phyloP scores from a whole-genome alignment of 148 eudicot genomes.

The Cornus florida region DNA sequence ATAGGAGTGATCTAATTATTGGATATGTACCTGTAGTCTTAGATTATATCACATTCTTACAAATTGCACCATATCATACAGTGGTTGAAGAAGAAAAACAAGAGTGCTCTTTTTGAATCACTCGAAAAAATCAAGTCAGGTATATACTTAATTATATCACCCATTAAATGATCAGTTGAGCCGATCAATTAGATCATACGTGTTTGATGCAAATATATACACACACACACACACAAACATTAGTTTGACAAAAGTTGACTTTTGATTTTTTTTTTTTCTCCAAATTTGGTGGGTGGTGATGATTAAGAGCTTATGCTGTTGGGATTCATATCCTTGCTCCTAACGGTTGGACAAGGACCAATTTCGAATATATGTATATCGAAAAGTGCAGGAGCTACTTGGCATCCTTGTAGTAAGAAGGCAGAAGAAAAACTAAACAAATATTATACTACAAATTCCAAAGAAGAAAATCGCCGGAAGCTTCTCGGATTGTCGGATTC shows the following conservation, averaged over 20 bases:
- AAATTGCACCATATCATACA: constrained; percentile 14
- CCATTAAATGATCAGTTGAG: neutral
- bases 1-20: neutral
- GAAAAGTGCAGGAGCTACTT: constrained; percentile 22
- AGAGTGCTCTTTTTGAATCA: constrained; percentile 43
- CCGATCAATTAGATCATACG: neutral
- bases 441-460: too few species aligned
- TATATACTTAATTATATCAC: neutral
- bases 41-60: neutral
- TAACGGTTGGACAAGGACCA: constrained; percentile 39
- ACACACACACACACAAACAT: neutral
- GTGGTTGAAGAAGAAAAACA: constrained; percentile 51
- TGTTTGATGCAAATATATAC: neutral
- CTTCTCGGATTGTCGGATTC: constrained; percentile 14
- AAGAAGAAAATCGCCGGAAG: constrained; percentile 26
- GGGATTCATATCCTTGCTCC: constrained; percentile 57
- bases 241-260: neutral
- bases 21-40: neutral
- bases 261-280: neutral
- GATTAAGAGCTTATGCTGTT: constrained; percentile 52
- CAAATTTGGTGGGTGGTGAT: neutral
- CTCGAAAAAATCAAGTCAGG: constrained; percentile 60
- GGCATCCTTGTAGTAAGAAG: constrained; percentile 43
- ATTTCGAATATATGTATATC: constrained; percentile 43
- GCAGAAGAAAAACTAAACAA: neutral